Evolutionary conservation across 352 stramenopile genomes (phyloP).

Genomic region (Phytophthora aleatoria): DNA sequence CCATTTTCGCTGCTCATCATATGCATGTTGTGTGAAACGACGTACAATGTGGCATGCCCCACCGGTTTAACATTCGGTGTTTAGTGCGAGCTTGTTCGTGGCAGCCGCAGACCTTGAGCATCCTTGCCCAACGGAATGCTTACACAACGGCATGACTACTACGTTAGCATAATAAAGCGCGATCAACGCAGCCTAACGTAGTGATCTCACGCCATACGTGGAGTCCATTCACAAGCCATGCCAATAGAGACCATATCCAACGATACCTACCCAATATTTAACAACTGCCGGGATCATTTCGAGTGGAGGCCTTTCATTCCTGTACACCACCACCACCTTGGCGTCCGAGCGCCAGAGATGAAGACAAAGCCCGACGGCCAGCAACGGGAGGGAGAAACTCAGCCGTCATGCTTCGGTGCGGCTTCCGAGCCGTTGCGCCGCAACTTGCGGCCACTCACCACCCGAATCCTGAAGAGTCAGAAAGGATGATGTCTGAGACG

Average conservation of each 20-base stretch:
- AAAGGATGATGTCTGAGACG: constrained; percentile 26
- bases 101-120: not conserved
- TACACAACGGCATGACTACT: constrained; percentile 2
- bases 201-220: not conserved
- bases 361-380: constrained; percentile 4
- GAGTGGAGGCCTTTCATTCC: not conserved
- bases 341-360: constrained; percentile 2
- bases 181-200: not conserved
- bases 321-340: not conserved
- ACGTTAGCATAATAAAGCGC: not conserved
- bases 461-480: constrained; percentile 37
- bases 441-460: constrained; percentile 30
- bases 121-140: not conserved
- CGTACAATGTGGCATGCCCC: not conserved
- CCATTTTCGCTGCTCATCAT: constrained; percentile 2
- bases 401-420: constrained; percentile 9
- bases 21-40: not conserved
- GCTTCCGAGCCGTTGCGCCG: constrained; percentile 15
- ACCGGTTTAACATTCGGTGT: constrained; percentile 9
- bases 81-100: constrained; percentile 1
- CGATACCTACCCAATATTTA: not conserved
- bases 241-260: not conserved
- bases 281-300: no score
- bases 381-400: constrained; percentile 6
- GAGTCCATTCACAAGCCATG: not conserved